Evolutionary conservation across 2,329 filamentous ascomycete genomes (phyloP), one percentile per base, ranked within the genome.

Genomic region (Epichloe uncinata): DNA sequence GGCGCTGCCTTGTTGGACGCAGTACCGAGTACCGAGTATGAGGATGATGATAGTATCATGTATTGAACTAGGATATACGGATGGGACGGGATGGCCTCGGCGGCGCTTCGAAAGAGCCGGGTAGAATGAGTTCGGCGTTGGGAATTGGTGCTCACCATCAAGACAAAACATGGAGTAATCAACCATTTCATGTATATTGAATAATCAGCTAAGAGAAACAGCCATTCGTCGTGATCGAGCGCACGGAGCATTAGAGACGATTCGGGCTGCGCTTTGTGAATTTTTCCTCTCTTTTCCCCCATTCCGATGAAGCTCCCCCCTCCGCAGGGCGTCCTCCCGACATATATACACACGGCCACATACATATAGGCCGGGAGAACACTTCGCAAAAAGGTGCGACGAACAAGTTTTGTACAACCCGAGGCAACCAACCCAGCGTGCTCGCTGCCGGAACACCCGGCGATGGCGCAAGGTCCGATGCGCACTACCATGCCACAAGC

Each of bases 171-270:
- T 0, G 5, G 7, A 41, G 26, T 34, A 33, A 18, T 43, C 30
- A 30, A 38, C 22, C 18, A 33, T 37, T 35, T 26, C 30, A 46
- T 66, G 61, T 63, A 36, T 49, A 49, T 52, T 52, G 18, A 50
- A 48, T 51, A 48, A 37, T 50, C 64, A 68, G 66, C 64, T 66
- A 67, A 68, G 43, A 66, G 60, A 68, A 67, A 67, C 61, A 67
- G 63, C 63, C 63, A 60, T 67, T 66, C 65, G 62, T 66, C 64
- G 61, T 67, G 61, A 66, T 65, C 58, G 62, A 63, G 61, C 61
- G 64, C 63, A 63, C 58, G 63, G 58, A 61, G 61, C 62, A 66
- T 66, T 64, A 63, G 58, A 65, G 60, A 64, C 60, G 62, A 65
- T 55, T 43, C 47, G 52, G 53, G 42, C 46, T 51, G 45, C 37